phyloP scores from a whole-genome alignment of 768 basidiomycete genomes.

The Trametopsis cervina region DNA sequence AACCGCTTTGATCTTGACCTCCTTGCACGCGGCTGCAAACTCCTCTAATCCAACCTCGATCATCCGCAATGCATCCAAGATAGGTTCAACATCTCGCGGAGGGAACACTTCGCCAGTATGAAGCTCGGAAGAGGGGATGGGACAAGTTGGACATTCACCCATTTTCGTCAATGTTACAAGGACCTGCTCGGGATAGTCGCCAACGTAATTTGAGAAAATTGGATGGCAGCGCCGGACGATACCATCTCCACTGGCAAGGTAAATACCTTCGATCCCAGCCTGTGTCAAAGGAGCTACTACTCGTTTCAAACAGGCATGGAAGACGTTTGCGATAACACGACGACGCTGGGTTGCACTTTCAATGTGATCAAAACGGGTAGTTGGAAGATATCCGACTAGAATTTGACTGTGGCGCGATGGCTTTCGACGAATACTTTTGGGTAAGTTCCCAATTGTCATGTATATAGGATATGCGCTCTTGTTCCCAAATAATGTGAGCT shows the following conservation, averaged over 20 bases:
- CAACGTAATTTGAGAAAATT: conserved; percentile 13
- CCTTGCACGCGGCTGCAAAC: too few relatives aligned
- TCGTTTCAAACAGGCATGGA: too few relatives aligned
- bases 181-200: conserved; percentile 9
- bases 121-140: not conserved
- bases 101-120: too few relatives aligned
- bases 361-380: conserved; percentile 5
- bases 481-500: too few relatives aligned
- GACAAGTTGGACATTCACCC: conserved; percentile 2
- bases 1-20: too few relatives aligned
- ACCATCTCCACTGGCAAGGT: conserved; percentile 16
- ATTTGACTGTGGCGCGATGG: conserved; percentile 11
- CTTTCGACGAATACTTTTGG: conserved; percentile 14
- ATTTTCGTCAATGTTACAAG: not conserved
- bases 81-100: too few relatives aligned
- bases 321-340: too few relatives aligned
- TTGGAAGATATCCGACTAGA: conserved; percentile 18
- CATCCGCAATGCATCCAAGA: too few relatives aligned
- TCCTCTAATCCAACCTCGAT: too few relatives aligned
- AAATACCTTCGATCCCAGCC: conserved; percentile 13
- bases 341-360: conserved; percentile 1
- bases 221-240: conserved; percentile 14
- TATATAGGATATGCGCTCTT: too few relatives aligned
- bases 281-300: too few relatives aligned
- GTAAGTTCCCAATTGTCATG: conserved; percentile 16